Evolutionary conservation across 163 green algal genomes (phyloP), one percentile per base, ranked within the genome.

Genomic region (Scenedesmus sp.): DNA sequence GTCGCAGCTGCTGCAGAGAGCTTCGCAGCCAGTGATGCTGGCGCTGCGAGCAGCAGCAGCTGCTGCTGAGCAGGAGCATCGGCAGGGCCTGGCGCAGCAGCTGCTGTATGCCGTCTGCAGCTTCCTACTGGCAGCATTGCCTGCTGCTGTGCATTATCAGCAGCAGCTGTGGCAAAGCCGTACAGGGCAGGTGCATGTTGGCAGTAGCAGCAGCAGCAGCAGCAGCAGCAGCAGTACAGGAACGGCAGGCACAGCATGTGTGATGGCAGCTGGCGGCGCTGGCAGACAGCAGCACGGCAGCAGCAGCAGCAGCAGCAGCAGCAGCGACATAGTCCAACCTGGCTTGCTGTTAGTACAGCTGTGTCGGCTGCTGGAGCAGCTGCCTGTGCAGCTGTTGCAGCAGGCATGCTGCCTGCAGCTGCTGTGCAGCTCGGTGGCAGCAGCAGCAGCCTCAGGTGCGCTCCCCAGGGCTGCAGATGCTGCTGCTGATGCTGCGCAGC

Each of bases 371-470:
- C 15, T 84, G 42, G 35, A 84, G 59, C 88, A 73, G 61, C 80
- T 92, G 80, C 88, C 80, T 10, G 30, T 81, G 81, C 43, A 65
- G 44, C 43, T 92, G n/a, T 46, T 92, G 80, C 88, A 92, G 81
- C 88, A 79, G 81, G 40, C 80, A 2, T 88, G 88, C 88, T 88
- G 88, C 49, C 61, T 92, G 88, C 80, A 88, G 88, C 80, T 92
- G 59, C 80, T 92, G 80, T 79, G 80, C 33, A 83, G 59, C 65
- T 53, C 4, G 3, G 53, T 87, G 20, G 44, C 22, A 16, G 80
- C 65, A n/a, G 80, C 81, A 65, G 61, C 61, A 49, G 88, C 65
- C 7, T 73, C 88, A 30, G 80, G 80, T 26, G 44, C 35, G 24
- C n/a, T 92, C n/a, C 88, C 80, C 33, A 40, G 33, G 51, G 35